Percentiles rank a stretch among this genome's conserved stretches.
Evolutionary conservation across 495 filamentous ascomycete genomes (phyloP).

Genomic region (Xylaria curta): DNA sequence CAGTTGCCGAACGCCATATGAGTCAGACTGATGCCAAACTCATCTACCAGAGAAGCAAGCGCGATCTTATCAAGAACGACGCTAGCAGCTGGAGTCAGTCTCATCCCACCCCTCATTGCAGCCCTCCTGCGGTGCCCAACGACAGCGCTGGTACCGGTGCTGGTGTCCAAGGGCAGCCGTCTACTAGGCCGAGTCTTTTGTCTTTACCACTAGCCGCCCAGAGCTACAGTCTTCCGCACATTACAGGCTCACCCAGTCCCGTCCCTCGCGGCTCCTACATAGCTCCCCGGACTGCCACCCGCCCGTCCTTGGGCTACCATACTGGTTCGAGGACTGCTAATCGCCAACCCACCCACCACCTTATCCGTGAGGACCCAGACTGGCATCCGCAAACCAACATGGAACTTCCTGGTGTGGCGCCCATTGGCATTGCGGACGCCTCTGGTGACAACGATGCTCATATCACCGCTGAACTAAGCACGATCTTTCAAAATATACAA

Average conservation of each 20-base stretch:
- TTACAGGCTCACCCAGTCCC: constrained; percentile 33
- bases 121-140: constrained; percentile 43
- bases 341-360: constrained; percentile 24
- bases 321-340: constrained; percentile 5
- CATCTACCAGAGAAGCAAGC: constrained; percentile 90
- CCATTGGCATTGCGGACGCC: constrained; percentile 32
- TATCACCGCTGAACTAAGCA: constrained; percentile 79
- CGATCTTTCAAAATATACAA: constrained; percentile 87
- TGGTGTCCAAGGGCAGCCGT: constrained; percentile 19
- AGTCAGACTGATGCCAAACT: constrained; percentile 91
- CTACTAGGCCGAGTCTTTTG: constrained; percentile 25
- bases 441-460: constrained; percentile 67
- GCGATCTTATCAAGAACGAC: constrained; percentile 57
- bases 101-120: constrained; percentile 53
- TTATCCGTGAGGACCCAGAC: constrained; percentile 33
- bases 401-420: constrained; percentile 33
- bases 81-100: constrained; percentile 56
- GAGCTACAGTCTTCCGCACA: constrained; percentile 40
- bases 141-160: constrained; percentile 5
- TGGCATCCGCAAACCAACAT: constrained; percentile 25
- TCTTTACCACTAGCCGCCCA: constrained; percentile 32
- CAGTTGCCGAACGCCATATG: constrained; percentile 87
- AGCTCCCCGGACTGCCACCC: constrained; percentile 38
- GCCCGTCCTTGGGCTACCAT: constrained; percentile 38
- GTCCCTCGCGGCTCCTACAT: constrained; percentile 33